These are phyloP conservation scores for Spathaspora sp. DNA, from an alignment of 805 yeast genomes.

Conservation along the genomic window DNA sequence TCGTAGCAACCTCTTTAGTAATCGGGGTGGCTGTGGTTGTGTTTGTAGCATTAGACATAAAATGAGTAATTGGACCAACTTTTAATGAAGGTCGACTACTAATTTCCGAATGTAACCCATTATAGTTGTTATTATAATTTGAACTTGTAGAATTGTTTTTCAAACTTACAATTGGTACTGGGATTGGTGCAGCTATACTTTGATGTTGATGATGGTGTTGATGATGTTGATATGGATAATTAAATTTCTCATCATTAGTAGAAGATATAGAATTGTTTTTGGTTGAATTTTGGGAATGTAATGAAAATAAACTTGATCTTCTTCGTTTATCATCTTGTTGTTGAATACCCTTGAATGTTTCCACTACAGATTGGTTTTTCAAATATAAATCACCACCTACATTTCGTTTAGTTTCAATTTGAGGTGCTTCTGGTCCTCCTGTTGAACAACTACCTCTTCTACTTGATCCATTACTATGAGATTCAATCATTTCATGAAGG, in stretches of 20 bases:
- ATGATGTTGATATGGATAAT: neutral
- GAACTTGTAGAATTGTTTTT: neutral
- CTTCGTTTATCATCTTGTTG: conserved; percentile 38
- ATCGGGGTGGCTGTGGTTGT: no score
- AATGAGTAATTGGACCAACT: conserved; percentile 24
- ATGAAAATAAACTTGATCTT: conserved; percentile 24
- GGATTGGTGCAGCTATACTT: conserved; percentile 12
- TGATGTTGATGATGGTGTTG: neutral
- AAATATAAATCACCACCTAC: conserved; percentile 44
- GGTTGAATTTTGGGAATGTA: conserved; percentile 7
- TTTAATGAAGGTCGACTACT: conserved; percentile 13
- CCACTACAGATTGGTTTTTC: conserved; percentile 38
- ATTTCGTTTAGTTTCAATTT: conserved; percentile 42
- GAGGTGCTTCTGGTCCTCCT: conserved; percentile 33
- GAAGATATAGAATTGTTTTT: conserved; percentile 10
- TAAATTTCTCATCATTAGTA: conserved; percentile 11
- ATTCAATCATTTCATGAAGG: conserved; percentile 32
- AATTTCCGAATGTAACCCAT: neutral
- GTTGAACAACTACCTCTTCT: conserved; percentile 23
- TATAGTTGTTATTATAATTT: neutral
- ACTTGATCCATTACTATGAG: conserved; percentile 19
- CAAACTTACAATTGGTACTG: conserved; percentile 7
- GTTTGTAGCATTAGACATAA: neutral
- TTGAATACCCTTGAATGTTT: conserved; percentile 41
- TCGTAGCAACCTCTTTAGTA: neutral